Conservation (phyloP, 2,329 filamentous ascomycete species). For the Scytalidium sp. region DNA sequence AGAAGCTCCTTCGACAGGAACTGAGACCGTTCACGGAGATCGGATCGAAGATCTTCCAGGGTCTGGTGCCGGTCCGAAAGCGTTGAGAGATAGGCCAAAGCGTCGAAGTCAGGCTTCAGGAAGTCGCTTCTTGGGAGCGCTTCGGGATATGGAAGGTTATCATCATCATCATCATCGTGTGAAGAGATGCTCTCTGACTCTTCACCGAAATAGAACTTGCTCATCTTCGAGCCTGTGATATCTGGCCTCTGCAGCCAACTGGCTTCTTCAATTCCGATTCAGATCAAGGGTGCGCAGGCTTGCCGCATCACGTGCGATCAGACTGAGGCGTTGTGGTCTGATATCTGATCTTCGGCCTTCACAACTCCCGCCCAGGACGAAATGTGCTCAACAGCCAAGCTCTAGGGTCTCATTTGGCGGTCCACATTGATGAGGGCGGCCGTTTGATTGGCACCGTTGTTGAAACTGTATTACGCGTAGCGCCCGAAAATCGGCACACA, state of each 20-base stretch:
- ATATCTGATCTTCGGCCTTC: background rate
- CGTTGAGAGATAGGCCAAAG: conserved; percentile 78
- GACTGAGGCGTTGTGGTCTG: background rate
- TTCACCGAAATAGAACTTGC: conserved; percentile 41
- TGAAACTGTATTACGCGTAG: background rate
- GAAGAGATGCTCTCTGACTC: conserved; percentile 24
- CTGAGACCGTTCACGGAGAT: conserved; percentile 77
- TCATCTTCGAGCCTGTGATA: conserved; percentile 32
- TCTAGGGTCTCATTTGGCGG: background rate
- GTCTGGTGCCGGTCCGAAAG: conserved; percentile 89
- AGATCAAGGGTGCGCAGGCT: background rate
- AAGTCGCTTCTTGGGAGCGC: conserved; percentile 84
- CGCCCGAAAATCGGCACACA: background rate
- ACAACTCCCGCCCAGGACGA: background rate
- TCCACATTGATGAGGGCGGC: background rate
- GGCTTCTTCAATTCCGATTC: too few relatives aligned
- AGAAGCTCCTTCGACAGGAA: conserved; percentile 82
- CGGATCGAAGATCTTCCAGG: conserved; percentile 85
- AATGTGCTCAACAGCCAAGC: background rate
- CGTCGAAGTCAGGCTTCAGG: conserved; percentile 71
- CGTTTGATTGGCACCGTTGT: background rate
- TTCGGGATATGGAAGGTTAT: conserved; percentile 81
- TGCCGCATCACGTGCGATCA: background rate
- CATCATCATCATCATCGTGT: conserved; percentile 53
- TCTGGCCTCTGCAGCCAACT: background rate